These are phyloP conservation scores for Schwanniomyces vanrijiae DNA, from an alignment of 805 yeast species.

Conservation along the genomic window DNA sequence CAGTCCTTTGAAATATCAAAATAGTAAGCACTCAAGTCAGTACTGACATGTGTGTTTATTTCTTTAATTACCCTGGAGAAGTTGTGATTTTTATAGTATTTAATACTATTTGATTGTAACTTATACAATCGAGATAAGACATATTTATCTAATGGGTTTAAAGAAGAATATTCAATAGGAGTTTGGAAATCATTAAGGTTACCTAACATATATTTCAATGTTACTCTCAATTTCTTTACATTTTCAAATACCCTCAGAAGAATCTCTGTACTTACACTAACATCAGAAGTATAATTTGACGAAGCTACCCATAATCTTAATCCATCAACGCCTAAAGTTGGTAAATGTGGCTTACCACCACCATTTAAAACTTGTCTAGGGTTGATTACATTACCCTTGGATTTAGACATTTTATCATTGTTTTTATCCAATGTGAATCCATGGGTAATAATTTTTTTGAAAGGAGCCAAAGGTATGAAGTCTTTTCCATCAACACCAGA, in stretches of 20 bases:
- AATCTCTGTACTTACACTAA: constrained; percentile 69
- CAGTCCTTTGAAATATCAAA: constrained; percentile 86
- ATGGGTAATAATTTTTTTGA: constrained; percentile 76
- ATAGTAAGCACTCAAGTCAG: constrained; percentile 76
- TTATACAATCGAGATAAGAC: constrained; percentile 54
- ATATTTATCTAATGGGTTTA: constrained; percentile 56
- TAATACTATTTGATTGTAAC: constrained; percentile 42
- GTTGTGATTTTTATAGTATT: constrained; percentile 55
- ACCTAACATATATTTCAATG: constrained; percentile 80
- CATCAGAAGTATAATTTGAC: constrained; percentile 80
- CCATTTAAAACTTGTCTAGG: constrained; percentile 74
- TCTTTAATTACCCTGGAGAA: constrained; percentile 71
- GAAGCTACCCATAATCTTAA: constrained; percentile 88
- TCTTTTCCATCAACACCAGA: constrained; percentile 42
- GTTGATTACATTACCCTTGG: constrained; percentile 76
- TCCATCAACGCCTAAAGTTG: constrained; percentile 86
- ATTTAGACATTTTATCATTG: constrained; percentile 91
- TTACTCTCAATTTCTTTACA: constrained; percentile 76
- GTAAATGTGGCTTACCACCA: constrained; percentile 40
- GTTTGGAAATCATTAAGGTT: constrained; percentile 52
- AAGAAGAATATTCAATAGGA: constrained; percentile 35
- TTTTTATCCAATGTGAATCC: constrained; percentile 89
- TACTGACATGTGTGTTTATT: constrained; percentile 70
- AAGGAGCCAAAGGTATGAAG: constrained; percentile 53
- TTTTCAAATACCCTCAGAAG: constrained; percentile 76